phyloP scores from a whole-genome alignment of 805 yeast species.

The Myxozyma monticola region DNA sequence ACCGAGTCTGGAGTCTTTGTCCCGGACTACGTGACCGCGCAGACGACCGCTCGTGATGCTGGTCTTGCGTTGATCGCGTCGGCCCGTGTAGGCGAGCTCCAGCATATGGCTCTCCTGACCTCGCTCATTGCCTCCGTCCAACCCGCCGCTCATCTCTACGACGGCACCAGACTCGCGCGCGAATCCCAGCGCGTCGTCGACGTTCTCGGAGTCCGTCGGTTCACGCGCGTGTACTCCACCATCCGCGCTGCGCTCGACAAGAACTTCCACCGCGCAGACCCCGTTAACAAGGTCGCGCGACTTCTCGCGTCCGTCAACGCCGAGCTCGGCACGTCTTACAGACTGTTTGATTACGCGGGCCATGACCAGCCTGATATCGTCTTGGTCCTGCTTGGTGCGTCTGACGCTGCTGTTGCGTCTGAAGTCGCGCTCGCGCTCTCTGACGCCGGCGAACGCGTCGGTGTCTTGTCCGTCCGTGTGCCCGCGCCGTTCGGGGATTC shows the following conservation, averaged over 20 bases:
- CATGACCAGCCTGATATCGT: constrained; percentile 62
- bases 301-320: constrained; percentile 52
- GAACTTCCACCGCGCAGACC: constrained; percentile 18
- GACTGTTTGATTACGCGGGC: constrained; percentile 73
- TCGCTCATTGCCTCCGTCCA: constrained; percentile 52
- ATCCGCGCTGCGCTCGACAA: constrained; percentile 9
- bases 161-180: constrained; percentile 68
- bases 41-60: constrained; percentile 61
- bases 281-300: constrained; percentile 28
- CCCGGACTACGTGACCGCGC: constrained; percentile 63
- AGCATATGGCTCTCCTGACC: constrained; percentile 64
- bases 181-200: constrained; percentile 43
- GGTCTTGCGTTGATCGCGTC: constrained; percentile 73
- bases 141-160: constrained; percentile 76
- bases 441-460: constrained; percentile 47
- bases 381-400: constrained; percentile 78
- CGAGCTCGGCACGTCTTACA: constrained; percentile 53
- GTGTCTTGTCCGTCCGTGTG: constrained; percentile 69
- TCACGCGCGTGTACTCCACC: constrained; percentile 29
- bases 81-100: constrained; percentile 59
- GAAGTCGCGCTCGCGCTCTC: constrained; percentile 45
- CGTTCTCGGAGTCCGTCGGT: constrained; percentile 42
- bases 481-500: constrained; percentile 75
- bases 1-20: constrained; percentile 50
- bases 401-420: constrained; percentile 58